These are phyloP conservation scores for Loxodes magnus DNA, from an alignment of 73 alveolate genomes.

Conservation along the genomic window DNA sequence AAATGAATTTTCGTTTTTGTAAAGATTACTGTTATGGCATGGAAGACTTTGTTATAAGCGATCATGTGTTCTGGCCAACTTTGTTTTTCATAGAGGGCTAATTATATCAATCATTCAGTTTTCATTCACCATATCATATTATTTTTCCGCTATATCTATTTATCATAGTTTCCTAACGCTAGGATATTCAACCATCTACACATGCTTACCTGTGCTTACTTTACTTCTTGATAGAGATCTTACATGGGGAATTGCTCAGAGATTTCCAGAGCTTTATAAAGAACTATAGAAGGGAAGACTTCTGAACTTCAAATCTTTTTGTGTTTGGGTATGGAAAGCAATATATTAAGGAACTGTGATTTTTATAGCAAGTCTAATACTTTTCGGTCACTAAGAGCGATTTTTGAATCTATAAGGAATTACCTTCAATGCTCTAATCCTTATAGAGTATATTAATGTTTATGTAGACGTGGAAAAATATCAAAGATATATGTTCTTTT, in stretches of 20 bases:
- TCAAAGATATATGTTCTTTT: slow-evolving; percentile 72
- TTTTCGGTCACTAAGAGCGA: slow-evolving; percentile 66
- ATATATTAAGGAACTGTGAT: slow-evolving; percentile 69
- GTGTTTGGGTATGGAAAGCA: slow-evolving; percentile 88
- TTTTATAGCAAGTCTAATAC: slow-evolving; percentile 62
- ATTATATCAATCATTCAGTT: slow-evolving; percentile 83
- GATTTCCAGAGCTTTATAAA: slow-evolving; percentile 81
- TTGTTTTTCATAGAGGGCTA: slow-evolving; percentile 96
- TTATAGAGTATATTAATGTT: slow-evolving; percentile 84
- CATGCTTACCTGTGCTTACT: slow-evolving; percentile 87
- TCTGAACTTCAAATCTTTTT: slow-evolving; percentile 74
- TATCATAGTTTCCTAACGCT: slow-evolving; percentile 90
- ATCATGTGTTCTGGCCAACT: slow-evolving; percentile 64
- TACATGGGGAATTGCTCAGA: slow-evolving; percentile 48
- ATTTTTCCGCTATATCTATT: slow-evolving; percentile 89
- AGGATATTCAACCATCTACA: slow-evolving; percentile 93
- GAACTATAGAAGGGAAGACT: slow-evolving; percentile 75
- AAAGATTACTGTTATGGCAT: slow-evolving; percentile 85
- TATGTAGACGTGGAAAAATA: slow-evolving; percentile 47
- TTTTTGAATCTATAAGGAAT: slow-evolving; percentile 81
- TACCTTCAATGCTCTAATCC: slow-evolving; percentile 84
- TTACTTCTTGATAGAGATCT: slow-evolving; percentile 87
- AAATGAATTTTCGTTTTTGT: slow-evolving; percentile 57
- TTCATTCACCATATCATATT: slow-evolving; percentile 69
- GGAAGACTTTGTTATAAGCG: slow-evolving; percentile 91